Percentiles rank a stretch among this genome's conserved stretches.
phyloP scores from a whole-genome alignment of 805 yeast species.

The Suhomyces sp. region DNA sequence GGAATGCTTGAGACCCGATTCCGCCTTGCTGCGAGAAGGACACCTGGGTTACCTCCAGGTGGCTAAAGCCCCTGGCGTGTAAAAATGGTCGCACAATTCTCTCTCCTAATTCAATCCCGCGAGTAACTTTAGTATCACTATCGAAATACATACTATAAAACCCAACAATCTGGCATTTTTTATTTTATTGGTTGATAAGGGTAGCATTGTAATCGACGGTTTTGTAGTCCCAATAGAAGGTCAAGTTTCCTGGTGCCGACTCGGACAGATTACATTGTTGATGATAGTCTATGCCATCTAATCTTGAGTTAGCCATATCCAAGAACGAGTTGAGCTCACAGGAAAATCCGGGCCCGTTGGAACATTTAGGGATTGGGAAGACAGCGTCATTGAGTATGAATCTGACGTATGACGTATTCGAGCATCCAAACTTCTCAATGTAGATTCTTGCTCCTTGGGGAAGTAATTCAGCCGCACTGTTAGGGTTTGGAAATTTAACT shows the following conservation, averaged over 20 bases:
- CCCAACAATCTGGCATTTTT: not conserved
- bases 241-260: conserved; percentile 17
- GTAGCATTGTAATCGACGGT: conserved; percentile 20
- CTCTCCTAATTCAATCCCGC: too few species aligned
- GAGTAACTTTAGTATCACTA: too few species aligned
- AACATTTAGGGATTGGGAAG: conserved; percentile 11
- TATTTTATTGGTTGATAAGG: conserved; percentile 2
- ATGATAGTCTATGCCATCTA: conserved; percentile 24
- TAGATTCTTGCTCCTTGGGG: conserved; percentile 14
- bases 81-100: too few species aligned
- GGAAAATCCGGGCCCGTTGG: conserved; percentile 17
- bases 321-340: conserved; percentile 27
- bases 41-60: too few species aligned
- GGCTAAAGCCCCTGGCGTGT: too few species aligned
- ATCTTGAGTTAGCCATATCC: conserved; percentile 25
- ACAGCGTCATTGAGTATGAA: conserved; percentile 14
- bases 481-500: conserved; percentile 8
- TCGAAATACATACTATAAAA: too few species aligned
- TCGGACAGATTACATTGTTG: conserved; percentile 28
- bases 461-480: conserved; percentile 11
- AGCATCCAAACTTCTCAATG: conserved; percentile 12
- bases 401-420: conserved; percentile 9
- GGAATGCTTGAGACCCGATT: too few species aligned
- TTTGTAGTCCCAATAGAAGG: conserved; percentile 44
- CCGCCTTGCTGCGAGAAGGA: too few species aligned